Evolutionary conservation across 2,329 filamentous ascomycete species (phyloP).

Genomic region (Talaromyces sp.): DNA sequence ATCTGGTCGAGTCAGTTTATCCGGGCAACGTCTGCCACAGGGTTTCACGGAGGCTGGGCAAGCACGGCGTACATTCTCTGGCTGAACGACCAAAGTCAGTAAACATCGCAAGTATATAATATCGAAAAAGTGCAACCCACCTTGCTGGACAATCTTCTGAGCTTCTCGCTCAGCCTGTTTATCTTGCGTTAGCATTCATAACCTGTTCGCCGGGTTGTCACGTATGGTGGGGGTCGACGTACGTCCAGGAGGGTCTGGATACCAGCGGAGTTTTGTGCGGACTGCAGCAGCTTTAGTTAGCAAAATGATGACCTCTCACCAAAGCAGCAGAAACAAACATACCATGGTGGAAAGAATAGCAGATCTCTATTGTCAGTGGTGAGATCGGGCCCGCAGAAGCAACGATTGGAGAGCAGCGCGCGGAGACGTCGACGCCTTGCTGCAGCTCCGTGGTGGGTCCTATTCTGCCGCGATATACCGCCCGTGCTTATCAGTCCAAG

Average conservation of each 20-base stretch:
- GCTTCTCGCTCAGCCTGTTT: constrained; percentile 90
- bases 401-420: neutral
- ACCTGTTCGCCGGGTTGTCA: neutral
- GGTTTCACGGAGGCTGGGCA: neutral
- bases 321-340: neutral
- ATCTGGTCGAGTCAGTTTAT: constrained; percentile 47
- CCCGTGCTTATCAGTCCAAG: constrained; percentile 10
- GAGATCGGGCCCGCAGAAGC: constrained; percentile 2
- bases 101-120: constrained; percentile 11
- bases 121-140: constrained; percentile 45
- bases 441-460: neutral
- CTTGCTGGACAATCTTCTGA: constrained; percentile 98
- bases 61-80: constrained; percentile 68
- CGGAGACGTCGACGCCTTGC: constrained; percentile 4
- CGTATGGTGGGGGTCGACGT: constrained; percentile 37
- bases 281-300: constrained; percentile 51
- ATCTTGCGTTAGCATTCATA: constrained; percentile 10
- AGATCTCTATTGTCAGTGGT: constrained; percentile 3
- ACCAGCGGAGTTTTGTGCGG: constrained; percentile 95
- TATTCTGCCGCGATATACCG: constrained; percentile 30
- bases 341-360: constrained; percentile 11
- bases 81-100: constrained; percentile 47
- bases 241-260: constrained; percentile 99
- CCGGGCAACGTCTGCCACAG: neutral
- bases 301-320: neutral